These are phyloP conservation scores for Colletotrichum costaricense DNA, from an alignment of 2,329 filamentous ascomycete genomes.

Conservation along the genomic window DNA sequence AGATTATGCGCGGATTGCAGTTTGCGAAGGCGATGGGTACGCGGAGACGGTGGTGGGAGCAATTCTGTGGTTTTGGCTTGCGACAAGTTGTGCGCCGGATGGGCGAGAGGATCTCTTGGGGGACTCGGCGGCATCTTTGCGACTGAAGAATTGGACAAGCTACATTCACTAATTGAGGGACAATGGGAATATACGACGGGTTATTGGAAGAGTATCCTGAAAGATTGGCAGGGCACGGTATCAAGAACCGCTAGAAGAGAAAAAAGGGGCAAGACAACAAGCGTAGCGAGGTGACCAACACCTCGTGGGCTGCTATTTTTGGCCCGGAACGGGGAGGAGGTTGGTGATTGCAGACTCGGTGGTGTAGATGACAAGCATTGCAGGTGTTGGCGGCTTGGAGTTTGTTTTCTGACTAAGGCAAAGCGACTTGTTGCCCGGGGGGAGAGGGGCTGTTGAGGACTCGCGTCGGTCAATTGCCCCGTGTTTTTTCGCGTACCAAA, in stretches of 20 bases:
- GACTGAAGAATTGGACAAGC: slow-evolving; percentile 4
- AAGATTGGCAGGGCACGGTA: slow-evolving; percentile 3
- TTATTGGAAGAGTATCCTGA: slow-evolving; percentile 1
- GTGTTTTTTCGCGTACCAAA: slow-evolving; percentile 31
- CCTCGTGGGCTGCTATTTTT: slow-evolving; percentile 34
- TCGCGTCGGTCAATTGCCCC: slow-evolving; percentile 4
- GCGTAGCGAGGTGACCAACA: slow-evolving; percentile 31
- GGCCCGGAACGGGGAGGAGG: slow-evolving; percentile 30
- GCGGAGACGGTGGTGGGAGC: slow-evolving; percentile 69
- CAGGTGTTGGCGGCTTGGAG: slow-evolving; percentile 24
- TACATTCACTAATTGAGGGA: slow-evolving; percentile 17
- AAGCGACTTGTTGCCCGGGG: slow-evolving; percentile 22
- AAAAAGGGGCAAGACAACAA: slow-evolving; percentile 5
- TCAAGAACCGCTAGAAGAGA: neutral
- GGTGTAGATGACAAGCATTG: slow-evolving; percentile 17
- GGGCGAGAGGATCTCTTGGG: slow-evolving; percentile 40
- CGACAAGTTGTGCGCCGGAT: slow-evolving; percentile 39
- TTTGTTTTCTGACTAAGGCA: slow-evolving; percentile 33
- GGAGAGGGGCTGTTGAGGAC: slow-evolving; percentile 3
- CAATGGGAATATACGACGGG: slow-evolving; percentile 2
- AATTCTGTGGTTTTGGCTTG: slow-evolving; percentile 54
- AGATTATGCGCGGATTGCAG: slow-evolving; percentile 81
- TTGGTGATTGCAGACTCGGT: slow-evolving; percentile 34
- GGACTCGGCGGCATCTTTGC: slow-evolving; percentile 45
- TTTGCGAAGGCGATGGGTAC: slow-evolving; percentile 76